A percentile compares a stretch with the other conserved stretches of the same genome.
phyloP scores from a whole-genome alignment of 208 protist genomes.

The Crithidia brevicula region DNA sequence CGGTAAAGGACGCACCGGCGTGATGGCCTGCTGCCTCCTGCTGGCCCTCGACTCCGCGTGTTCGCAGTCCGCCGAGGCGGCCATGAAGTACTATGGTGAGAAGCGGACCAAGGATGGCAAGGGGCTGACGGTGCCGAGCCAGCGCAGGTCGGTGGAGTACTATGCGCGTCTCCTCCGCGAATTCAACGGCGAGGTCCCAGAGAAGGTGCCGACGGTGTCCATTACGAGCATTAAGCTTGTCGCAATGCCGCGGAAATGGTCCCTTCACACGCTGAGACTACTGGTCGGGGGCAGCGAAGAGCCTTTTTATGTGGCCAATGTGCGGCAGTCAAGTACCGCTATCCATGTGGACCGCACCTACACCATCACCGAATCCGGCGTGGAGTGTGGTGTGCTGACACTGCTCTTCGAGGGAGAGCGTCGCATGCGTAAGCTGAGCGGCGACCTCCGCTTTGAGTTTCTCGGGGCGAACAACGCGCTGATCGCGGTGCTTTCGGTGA shows the following conservation, averaged over 20 bases:
- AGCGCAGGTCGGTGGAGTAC: slow-evolving; percentile 74
- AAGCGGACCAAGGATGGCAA: slow-evolving; percentile 78
- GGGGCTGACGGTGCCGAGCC: slow-evolving; percentile 90
- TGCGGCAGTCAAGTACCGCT: slow-evolving; percentile 8
- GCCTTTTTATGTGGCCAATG: slow-evolving; percentile 10
- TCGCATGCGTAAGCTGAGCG: slow-evolving; percentile 10
- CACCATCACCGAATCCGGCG: slow-evolving; percentile 14
- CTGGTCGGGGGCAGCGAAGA: slow-evolving; percentile 19
- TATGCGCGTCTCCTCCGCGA: slow-evolving; percentile 55
- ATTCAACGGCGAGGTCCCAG: slow-evolving; percentile 47
- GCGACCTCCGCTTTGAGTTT: slow-evolving; percentile 47
- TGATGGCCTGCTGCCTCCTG: slow-evolving; percentile 92
- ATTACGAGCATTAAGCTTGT: slow-evolving; percentile 40
- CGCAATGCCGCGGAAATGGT: slow-evolving; percentile 21
- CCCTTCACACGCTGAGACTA: slow-evolving; percentile 30
- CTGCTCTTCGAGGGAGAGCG: slow-evolving; percentile 17
- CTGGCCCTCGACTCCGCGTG: slow-evolving; percentile 49
- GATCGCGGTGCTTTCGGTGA: slow-evolving; percentile 45
- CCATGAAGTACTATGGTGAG: slow-evolving; percentile 78
- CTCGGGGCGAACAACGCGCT: slow-evolving; percentile 18
- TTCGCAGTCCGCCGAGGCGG: slow-evolving; percentile 40
- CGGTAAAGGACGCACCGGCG: slow-evolving; percentile 93
- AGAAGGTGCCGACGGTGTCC: slow-evolving; percentile 26
- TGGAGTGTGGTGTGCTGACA: slow-evolving; percentile 19
- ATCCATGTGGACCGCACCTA: not conserved